Conservation (phyloP, 2,329 filamentous ascomycete species). For the Paracorniculantispora psalliotae region DNA sequence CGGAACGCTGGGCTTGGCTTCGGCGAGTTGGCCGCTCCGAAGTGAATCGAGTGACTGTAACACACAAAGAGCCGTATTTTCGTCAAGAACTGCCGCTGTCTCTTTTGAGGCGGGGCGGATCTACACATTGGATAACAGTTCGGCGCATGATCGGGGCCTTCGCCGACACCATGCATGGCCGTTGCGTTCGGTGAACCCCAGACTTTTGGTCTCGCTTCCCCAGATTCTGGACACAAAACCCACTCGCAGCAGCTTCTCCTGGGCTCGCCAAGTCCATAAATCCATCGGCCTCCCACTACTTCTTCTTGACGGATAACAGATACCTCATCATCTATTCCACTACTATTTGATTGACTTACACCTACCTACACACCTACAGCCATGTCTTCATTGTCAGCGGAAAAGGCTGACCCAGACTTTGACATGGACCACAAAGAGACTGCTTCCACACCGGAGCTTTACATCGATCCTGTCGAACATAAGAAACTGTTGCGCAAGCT, state of each 20-base stretch:
- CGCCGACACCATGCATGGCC: not conserved
- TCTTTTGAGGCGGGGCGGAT: not conserved
- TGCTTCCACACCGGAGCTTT: not conserved
- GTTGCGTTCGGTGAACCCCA: not conserved
- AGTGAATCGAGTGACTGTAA: not conserved
- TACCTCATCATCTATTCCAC: not conserved
- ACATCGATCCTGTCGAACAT: constrained; percentile 17
- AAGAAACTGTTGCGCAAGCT: constrained; percentile 26
- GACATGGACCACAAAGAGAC: not conserved
- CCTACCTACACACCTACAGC: not conserved
- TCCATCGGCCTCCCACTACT: not conserved
- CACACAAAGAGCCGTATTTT: not conserved
- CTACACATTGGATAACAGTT: not conserved
- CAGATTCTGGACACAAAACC: not conserved
- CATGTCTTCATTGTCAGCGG: not conserved
- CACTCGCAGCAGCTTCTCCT: not conserved
- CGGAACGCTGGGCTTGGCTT: not conserved
- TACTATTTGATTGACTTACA: too few relatives aligned
- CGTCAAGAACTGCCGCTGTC: not conserved
- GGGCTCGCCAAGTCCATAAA: not conserved
- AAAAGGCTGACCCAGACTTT: not conserved
- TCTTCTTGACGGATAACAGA: not conserved
- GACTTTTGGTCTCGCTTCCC: not conserved
- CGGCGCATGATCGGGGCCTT: not conserved
- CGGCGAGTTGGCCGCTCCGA: not conserved